Evolutionary conservation across 768 basidiomycete species (phyloP).

Genomic region (Strobilomyces dryophilus): DNA sequence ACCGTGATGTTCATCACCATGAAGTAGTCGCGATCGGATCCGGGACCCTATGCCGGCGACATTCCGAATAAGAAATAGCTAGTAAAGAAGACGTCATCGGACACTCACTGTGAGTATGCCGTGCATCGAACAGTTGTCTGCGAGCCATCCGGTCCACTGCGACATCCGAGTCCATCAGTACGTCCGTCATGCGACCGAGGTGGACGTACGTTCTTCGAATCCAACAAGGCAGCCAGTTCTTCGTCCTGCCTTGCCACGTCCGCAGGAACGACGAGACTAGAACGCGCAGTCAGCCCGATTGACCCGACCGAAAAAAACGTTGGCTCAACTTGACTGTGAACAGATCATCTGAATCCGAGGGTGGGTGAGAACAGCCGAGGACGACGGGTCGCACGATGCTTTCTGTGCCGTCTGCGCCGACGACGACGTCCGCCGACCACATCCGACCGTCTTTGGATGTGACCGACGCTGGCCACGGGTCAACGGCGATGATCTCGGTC

Average conservation of each 20-base stretch:
- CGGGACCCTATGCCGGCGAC: constrained; percentile 5
- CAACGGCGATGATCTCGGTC: constrained; percentile 32
- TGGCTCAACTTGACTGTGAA: constrained; percentile 11
- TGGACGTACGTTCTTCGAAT: constrained; percentile 10
- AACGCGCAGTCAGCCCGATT: background rate
- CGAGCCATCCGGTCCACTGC: constrained; percentile 23
- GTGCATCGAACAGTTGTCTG: constrained; percentile 16
- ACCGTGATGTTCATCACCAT: constrained; percentile 10
- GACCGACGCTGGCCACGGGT: constrained; percentile 28
- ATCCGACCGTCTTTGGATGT: constrained; percentile 39
- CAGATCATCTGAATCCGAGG: constrained; percentile 11
- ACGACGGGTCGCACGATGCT: constrained; percentile 39
- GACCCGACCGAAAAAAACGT: background rate
- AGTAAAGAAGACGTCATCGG: too few relatives aligned
- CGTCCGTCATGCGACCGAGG: background rate
- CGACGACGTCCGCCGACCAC: constrained; percentile 46
- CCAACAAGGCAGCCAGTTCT: constrained; percentile 11
- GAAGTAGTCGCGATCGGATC: constrained; percentile 13
- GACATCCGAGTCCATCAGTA: background rate
- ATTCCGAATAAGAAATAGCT: background rate
- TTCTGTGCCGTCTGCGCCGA: constrained; percentile 58
- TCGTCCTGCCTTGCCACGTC: constrained; percentile 16
- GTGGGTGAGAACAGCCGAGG: constrained; percentile 13
- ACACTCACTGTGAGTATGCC: constrained; percentile 19
- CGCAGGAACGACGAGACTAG: constrained; percentile 16